Conservation (phyloP, 805 yeast genomes). For the Candida mattraensis region DNA sequence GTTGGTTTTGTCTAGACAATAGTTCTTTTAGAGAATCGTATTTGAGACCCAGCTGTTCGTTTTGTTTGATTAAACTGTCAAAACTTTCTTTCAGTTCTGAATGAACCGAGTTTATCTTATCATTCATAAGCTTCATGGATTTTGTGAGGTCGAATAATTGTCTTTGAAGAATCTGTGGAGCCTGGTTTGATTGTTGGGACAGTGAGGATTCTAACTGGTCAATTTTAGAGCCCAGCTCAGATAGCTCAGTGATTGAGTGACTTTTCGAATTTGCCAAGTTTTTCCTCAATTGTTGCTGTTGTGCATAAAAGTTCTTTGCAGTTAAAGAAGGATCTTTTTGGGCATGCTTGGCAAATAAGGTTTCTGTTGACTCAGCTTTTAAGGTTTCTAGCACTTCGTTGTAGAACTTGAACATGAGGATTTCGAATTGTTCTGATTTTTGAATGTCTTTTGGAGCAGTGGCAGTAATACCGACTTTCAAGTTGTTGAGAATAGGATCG, state of each 20-base stretch:
- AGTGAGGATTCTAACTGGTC: constrained; percentile 8
- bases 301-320: constrained; percentile 19
- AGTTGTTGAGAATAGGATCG: constrained; percentile 36
- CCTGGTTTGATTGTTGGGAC: constrained; percentile 6
- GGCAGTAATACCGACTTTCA: constrained; percentile 57
- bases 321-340: constrained; percentile 29
- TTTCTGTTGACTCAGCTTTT: constrained; percentile 21
- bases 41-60: constrained; percentile 13
- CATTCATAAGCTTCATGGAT: constrained; percentile 16
- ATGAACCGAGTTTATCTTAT: constrained; percentile 9
- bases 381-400: constrained; percentile 39
- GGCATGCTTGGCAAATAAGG: constrained; percentile 29
- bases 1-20: constrained; percentile 17
- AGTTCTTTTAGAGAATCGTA: constrained; percentile 14
- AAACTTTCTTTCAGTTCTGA: constrained; percentile 5
- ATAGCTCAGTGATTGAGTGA: not conserved
- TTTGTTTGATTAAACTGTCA: constrained; percentile 10
- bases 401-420: constrained; percentile 58
- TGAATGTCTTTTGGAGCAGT: constrained; percentile 35
- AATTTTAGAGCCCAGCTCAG: constrained; percentile 10
- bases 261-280: not conserved
- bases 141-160: constrained; percentile 24
- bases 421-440: constrained; percentile 60
- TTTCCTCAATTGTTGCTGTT: no score
- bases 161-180: constrained; percentile 16